Conservation (phyloP, 192 early-diverging fungal genomes). For the Cetraspora pellucida region DNA sequence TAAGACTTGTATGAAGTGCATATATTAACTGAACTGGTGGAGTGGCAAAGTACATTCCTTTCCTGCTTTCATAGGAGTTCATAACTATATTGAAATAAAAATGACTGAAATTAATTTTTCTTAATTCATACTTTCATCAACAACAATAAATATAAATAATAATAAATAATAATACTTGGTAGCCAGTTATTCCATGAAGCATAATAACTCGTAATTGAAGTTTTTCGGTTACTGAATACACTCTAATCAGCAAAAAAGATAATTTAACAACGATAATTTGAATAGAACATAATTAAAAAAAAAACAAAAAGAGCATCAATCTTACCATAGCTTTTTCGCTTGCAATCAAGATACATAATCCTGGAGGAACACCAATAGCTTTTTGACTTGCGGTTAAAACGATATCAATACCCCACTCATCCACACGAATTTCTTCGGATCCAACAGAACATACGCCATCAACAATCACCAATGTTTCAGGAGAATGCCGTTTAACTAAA, state of each 20-base stretch:
- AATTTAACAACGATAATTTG: not conserved
- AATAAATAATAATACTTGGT: constrained; percentile 55
- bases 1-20: constrained; percentile 83
- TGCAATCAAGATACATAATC: constrained; percentile 86
- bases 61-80: constrained; percentile 91
- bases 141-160: not conserved
- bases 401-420: constrained; percentile 91
- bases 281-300: not conserved
- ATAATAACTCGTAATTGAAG: constrained; percentile 87
- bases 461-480: constrained; percentile 85
- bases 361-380: constrained; percentile 92
- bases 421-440: constrained; percentile 89
- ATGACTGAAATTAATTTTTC: not conserved
- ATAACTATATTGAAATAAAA: constrained; percentile 60
- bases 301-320: not conserved
- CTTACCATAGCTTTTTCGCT: constrained; percentile 69
- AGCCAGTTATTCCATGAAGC: constrained; percentile 92
- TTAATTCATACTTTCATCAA: not conserved
- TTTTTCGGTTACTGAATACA: constrained; percentile 70
- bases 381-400: constrained; percentile 95
- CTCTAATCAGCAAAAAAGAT: constrained; percentile 17
- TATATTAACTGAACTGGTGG: constrained; percentile 92
- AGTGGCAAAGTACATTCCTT: constrained; percentile 95
- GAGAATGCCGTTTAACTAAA: constrained; percentile 73
- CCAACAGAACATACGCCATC: constrained; percentile 97